Evolutionary conservation across 768 basidiomycete species (phyloP), one percentile per base, ranked within the genome.

Genomic region (Leccinum arenicola): DNA sequence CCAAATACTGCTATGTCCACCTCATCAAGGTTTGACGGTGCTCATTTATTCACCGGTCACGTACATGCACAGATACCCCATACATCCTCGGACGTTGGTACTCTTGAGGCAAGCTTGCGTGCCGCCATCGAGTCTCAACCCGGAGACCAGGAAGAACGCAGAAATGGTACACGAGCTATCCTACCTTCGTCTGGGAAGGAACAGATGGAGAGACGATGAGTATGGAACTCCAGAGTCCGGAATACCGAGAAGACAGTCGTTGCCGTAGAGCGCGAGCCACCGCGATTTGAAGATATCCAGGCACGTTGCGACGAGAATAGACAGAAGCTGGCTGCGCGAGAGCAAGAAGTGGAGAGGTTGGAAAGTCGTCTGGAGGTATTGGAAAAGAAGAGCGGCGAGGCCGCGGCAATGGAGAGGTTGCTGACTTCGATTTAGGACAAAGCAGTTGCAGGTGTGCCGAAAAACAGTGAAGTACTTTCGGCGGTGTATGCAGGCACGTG

Each of bases 1-100:
- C 58, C 59, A 49, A 80, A 83, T 54, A 36, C 60, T 49, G 61
- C 73, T 15, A 73, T 76, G 3, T 76, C 80, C 1, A 73, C 79
- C 14, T 75, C 82, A 7, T 75, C 80, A 19, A 84, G 83, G 43
- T 95, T 95, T 69, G 90, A 91, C 56, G 91, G 91, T 12, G 84
- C 87, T 0, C 91, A 93, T 74, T 78, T 94, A 54, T 93, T 93
- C 63, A 90, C 93, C 0, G 92, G 93, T 0, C 89, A 93, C 64
- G 84, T 82, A 5, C 81, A 85, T 48, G 82, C 89, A 5, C 74
- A 89, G 17, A 75, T 88, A 0, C 75, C 76, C 31, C 71, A 78
- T 45, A 76, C 77, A 5, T 74, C 81, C 1, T 76, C 66, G 21
- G 83, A 85, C 57, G 72, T 85, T 8, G 58, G 74, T 15, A 70